A percentile compares a stretch with the other conserved stretches of the same genome.
Evolutionary conservation across 306 rosid species (phyloP).

Genomic region (Aeschynomene evenia): DNA sequence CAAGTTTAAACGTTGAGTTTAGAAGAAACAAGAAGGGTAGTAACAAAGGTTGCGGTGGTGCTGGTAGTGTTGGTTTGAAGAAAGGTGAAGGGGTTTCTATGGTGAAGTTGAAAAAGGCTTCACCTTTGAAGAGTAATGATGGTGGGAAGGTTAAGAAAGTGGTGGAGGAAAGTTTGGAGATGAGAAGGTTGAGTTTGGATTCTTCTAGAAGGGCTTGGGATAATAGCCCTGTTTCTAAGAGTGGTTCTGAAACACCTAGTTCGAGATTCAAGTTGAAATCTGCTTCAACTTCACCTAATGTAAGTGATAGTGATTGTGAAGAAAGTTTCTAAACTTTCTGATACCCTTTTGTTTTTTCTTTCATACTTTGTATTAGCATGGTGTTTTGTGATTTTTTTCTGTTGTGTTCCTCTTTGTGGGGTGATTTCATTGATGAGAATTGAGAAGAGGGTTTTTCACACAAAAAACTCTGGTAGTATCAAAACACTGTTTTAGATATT

Average conservation of each 20-base stretch:
- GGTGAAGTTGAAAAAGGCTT: neutral
- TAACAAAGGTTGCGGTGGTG: neutral
- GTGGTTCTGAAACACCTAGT: conserved; percentile 7
- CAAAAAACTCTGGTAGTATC: neutral
- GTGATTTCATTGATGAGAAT: neutral
- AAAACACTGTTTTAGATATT: neutral
- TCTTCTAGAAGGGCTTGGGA: conserved; percentile 65
- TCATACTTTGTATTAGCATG: neutral
- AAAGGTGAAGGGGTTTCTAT: conserved; percentile 9
- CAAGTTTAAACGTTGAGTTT: conserved; percentile 3
- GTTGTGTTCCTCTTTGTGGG: neutral
- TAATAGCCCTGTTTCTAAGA: conserved; percentile 18
- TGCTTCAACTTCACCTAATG: conserved; percentile 31
- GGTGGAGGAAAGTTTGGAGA: conserved; percentile 18
- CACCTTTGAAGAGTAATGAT: neutral
- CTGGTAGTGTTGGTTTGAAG: neutral
- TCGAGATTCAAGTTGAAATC: conserved; percentile 36
- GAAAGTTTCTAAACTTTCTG: neutral
- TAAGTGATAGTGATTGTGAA: conserved; percentile 5
- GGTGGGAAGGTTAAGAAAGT: neutral
- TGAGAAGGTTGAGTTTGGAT: conserved; percentile 73
- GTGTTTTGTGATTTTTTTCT: no score
- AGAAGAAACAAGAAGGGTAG: conserved; percentile 19
- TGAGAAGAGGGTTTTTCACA: neutral
- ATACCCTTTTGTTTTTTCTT: neutral